Conservation (phyloP, 129 eudicot genomes). For the Lactuca sativa region DNA sequence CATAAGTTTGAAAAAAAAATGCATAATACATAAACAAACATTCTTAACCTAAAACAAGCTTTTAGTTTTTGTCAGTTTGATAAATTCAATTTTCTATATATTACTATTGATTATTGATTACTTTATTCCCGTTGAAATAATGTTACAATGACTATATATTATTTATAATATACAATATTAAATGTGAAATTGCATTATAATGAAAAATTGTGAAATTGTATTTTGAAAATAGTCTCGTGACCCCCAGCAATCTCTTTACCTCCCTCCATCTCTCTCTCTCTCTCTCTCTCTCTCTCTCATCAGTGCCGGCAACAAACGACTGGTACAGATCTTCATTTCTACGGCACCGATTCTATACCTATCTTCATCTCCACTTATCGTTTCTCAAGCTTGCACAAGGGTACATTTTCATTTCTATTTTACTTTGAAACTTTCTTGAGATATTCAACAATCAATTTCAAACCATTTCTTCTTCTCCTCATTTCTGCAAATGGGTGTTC, state of each 20-base stretch:
- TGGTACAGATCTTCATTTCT: conserved; percentile 41
- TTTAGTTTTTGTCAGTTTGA: too few relatives aligned
- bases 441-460: background rate
- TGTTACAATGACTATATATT: conserved; percentile 10
- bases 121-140: conserved; percentile 11
- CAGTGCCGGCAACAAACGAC: conserved; percentile 37
- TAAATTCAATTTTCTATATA: background rate
- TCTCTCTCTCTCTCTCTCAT: conserved; percentile 39
- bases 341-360: conserved; percentile 23
- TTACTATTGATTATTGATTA: background rate
- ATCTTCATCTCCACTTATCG: conserved; percentile 21
- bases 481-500: conserved; percentile 1
- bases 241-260: conserved; percentile 25
- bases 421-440: background rate
- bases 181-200: background rate
- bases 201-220: background rate
- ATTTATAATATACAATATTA: background rate
- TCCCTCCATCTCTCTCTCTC: conserved; percentile 25
- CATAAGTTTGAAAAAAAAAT: too few relatives aligned
- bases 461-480: background rate
- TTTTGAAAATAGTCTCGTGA: conserved; percentile 39
- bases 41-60: too few relatives aligned
- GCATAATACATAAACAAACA: background rate
- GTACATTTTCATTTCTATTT: conserved; percentile 21
- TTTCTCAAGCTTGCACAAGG: conserved; percentile 6